Evolutionary conservation across 306 rosid species (phyloP).

Genomic region (Cercis canadensis): DNA sequence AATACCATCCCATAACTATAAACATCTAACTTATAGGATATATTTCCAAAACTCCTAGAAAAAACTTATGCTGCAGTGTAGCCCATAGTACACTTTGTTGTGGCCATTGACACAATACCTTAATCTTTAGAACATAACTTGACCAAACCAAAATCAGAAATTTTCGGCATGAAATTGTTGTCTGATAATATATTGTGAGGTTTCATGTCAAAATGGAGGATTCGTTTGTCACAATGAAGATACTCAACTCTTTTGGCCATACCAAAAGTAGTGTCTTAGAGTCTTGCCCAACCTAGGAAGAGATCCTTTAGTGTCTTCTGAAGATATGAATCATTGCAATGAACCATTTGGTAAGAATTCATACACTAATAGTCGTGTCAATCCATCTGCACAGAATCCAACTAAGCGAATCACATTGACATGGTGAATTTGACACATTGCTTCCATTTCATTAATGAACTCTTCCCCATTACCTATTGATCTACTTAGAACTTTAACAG

Average conservation of each 20-base stretch:
- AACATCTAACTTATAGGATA: neutral
- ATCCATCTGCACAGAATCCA: constrained; percentile 14
- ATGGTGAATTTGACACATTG: constrained; percentile 25
- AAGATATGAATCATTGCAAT: constrained; percentile 1
- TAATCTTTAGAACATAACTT: too few relatives aligned
- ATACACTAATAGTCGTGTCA: neutral
- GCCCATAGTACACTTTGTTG: neutral
- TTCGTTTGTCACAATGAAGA: constrained; percentile 34
- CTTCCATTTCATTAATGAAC: constrained; percentile 33
- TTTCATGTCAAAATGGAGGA: constrained; percentile 23
- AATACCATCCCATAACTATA: neutral
- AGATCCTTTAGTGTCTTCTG: neutral
- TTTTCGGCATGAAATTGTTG: neutral
- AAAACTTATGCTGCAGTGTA: too few relatives aligned
- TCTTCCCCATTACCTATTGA: constrained; percentile 24
- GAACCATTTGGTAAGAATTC: constrained; percentile 34
- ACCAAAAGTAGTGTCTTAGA: constrained; percentile 3
- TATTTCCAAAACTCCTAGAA: neutral
- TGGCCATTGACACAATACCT: neutral
- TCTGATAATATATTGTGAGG: neutral
- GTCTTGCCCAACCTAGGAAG: constrained; percentile 16
- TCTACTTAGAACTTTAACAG: neutral
- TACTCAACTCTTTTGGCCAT: constrained; percentile 33
- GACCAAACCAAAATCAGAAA: neutral
- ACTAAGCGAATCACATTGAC: constrained; percentile 31